Percentiles rank a stretch among this genome's conserved stretches.
These are phyloP conservation scores for Theileria annulata DNA, from an alignment of 169 alveolate genomes.

Conservation along the genomic window DNA sequence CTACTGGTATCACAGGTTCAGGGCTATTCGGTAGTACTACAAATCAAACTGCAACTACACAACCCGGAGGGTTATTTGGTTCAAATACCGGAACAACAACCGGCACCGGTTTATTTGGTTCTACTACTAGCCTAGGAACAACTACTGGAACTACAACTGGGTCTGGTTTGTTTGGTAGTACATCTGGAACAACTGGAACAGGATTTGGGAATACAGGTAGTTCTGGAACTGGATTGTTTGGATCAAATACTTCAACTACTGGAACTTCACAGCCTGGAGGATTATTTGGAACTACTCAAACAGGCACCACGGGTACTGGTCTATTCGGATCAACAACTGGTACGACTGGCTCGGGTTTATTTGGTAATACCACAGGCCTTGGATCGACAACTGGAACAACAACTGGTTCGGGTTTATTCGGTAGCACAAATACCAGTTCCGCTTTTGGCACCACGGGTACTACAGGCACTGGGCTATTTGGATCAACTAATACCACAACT, in stretches of 20 bases:
- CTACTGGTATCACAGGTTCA: slow-evolving; percentile 13
- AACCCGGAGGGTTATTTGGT: background rate
- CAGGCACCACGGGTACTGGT: slow-evolving; percentile 5
- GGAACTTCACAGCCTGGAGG: background rate
- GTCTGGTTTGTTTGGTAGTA: background rate
- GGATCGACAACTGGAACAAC: slow-evolving; percentile 5
- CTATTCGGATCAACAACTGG: slow-evolving; percentile 7
- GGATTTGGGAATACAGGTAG: background rate
- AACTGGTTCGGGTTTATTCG: slow-evolving; percentile 12
- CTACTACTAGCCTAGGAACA: background rate
- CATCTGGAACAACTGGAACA: background rate
- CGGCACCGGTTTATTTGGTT: slow-evolving; percentile 17
- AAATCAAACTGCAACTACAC: slow-evolving; percentile 1
- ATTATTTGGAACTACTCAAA: background rate
- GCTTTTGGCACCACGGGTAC: slow-evolving; percentile 11
- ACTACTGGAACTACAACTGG: background rate
- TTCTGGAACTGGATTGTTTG: background rate
- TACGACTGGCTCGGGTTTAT: slow-evolving; percentile 24
- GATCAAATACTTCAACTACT: background rate
- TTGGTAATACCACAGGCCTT: background rate
- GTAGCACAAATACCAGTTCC: background rate
- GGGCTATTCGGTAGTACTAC: slow-evolving; percentile 35
- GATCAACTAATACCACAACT: slow-evolving; percentile 9
- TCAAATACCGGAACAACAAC: slow-evolving; percentile 24
- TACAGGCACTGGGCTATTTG: slow-evolving; percentile 28